Conservation (phyloP, 2,329 filamentous ascomycete species). For the Aspergillus sojae region DNA sequence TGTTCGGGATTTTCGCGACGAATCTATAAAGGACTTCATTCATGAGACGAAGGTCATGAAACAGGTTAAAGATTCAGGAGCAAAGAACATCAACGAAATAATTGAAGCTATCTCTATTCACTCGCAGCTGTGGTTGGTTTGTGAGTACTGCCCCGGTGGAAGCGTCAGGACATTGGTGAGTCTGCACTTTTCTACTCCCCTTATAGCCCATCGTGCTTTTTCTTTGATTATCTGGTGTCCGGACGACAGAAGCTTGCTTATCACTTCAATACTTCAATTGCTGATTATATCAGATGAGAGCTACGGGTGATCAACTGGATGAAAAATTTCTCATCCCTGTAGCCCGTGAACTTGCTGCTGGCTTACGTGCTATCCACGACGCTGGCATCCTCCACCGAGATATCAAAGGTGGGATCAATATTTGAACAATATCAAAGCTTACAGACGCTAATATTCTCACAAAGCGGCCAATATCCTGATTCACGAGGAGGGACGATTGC, state of each 20-base stretch:
- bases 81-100: slow-evolving; percentile 65
- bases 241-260: background rate
- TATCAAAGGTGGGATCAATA: slow-evolving; percentile 56
- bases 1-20: slow-evolving; percentile 49
- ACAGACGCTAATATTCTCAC: background rate
- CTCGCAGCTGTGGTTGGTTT: slow-evolving; percentile 67
- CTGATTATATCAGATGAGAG: slow-evolving; percentile 47
- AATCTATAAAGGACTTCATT: slow-evolving; percentile 58
- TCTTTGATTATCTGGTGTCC: slow-evolving; percentile 2
- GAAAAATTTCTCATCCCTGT: slow-evolving; percentile 67
- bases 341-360: slow-evolving; percentile 64
- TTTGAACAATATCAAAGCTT: too few species aligned
- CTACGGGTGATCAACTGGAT: slow-evolving; percentile 53
- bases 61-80: slow-evolving; percentile 63
- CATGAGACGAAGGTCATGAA: slow-evolving; percentile 66
- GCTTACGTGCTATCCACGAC: slow-evolving; percentile 64
- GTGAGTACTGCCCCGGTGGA: slow-evolving; percentile 67
- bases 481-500: slow-evolving; percentile 63
- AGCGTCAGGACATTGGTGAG: slow-evolving; percentile 67
- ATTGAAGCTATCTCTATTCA: slow-evolving; percentile 66
- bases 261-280: slow-evolving; percentile 30
- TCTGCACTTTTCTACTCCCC: background rate
- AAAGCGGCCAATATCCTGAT: slow-evolving; percentile 65
- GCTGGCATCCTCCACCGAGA: slow-evolving; percentile 68
- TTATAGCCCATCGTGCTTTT: background rate